Conservation (phyloP, 148 eudicot species). For the Rhododendron ovatum region DNA sequence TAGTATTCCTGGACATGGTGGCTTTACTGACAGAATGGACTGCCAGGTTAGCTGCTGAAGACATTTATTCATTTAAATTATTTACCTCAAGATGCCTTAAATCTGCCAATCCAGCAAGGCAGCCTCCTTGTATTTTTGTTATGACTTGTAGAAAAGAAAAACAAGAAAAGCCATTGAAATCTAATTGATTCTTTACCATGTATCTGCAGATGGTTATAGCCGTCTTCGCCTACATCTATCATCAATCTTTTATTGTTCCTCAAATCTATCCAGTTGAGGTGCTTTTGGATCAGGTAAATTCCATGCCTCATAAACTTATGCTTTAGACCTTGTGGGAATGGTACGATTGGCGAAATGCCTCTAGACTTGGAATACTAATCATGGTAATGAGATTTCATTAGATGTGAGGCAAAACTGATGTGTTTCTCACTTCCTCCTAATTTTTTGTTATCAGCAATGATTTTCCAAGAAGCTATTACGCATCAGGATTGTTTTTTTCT, state of each 20-base stretch:
- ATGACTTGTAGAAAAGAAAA: neutral
- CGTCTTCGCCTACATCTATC: slow-evolving; percentile 79
- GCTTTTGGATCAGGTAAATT: slow-evolving; percentile 66
- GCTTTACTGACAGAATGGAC: slow-evolving; percentile 97
- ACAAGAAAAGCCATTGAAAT: neutral
- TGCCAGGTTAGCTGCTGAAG: slow-evolving; percentile 64
- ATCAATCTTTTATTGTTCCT: slow-evolving; percentile 66
- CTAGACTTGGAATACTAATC: no score
- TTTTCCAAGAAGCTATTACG: no score
- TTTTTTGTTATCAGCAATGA: neutral
- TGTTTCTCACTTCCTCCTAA: neutral
- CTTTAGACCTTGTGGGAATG: neutral
- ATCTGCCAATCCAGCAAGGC: neutral
- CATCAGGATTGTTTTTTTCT: neutral
- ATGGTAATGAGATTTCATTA: neutral
- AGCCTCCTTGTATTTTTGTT: neutral
- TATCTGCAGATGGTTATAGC: slow-evolving; percentile 87
- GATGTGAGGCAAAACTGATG: neutral
- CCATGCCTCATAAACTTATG: neutral
- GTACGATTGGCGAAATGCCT: neutral
- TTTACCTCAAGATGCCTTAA: neutral
- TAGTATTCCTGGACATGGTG: slow-evolving; percentile 99
- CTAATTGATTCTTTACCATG: neutral
- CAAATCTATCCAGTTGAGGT: slow-evolving; percentile 60
- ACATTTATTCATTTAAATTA: neutral